Evolutionary conservation across 2,329 filamentous ascomycete genomes (phyloP), one percentile per base, ranked within the genome.

Genomic region (Diaporthe capsici): DNA sequence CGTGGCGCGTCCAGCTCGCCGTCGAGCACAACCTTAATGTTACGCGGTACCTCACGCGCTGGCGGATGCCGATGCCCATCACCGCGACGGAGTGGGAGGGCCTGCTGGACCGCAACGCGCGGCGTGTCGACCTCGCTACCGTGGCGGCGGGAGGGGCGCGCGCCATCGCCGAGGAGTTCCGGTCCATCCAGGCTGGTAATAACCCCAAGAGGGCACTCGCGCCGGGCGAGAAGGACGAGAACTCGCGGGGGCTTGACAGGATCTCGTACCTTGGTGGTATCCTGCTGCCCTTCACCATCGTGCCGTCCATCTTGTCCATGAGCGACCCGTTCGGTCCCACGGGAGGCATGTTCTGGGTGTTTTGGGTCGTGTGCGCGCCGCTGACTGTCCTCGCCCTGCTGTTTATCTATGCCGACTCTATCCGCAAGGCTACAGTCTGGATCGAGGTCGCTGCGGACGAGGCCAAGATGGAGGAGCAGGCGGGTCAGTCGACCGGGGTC

Each of bases 221-320:
- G 31, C 17, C 77, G 0, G 79, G 79, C 5, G 65, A 68, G 65
- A 68, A 68, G 65, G 81, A 84, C 39, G 81, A 83, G 73, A 85
- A 85, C 76, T 79, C 85, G 70, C 82, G 84, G 13, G 84, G 85
- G 15, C 82, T 89, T 8, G 84, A 87, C 79, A 85, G 88, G 5
- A 85, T 89, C n/a, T 82, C 85, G 0, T 89, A 89, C 79, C 83
- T 89, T 10, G 88, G 87, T 68, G 88, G 87, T 0, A 80, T 89
- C 0, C 80, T 89, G 4, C 83, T 89, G 0, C 88, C 88, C 2
- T 79, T 89, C n/a, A 87, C 85, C 4, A 84, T 89, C 15, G 84
- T 89, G 4, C 86, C 87, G 0, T 83, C 86, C 13, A 83, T 89
- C 13, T 80, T 89, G 17, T 85, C 85, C 13, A 89, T 89, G 81